phyloP scores from a whole-genome alignment of 768 basidiomycete species.

The Calocera viscosa region DNA sequence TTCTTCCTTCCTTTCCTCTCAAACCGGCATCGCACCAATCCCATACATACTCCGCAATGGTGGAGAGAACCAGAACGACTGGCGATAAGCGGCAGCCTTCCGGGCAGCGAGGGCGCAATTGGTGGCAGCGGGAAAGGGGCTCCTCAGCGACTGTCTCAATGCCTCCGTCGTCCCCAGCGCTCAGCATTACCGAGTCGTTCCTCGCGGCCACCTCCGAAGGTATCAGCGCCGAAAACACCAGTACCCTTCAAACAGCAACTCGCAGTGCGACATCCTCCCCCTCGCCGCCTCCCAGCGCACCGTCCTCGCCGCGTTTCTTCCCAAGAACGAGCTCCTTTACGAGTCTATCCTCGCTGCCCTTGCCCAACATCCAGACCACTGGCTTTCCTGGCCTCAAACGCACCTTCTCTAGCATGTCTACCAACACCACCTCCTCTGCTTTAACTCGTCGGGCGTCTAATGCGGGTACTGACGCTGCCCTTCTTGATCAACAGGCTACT shows the following conservation, averaged over 20 bases:
- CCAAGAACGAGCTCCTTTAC: background rate
- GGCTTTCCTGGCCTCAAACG: background rate
- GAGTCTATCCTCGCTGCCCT: background rate
- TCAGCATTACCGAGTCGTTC: background rate
- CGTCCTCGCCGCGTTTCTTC: background rate
- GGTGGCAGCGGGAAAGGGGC: slow-evolving; percentile 6
- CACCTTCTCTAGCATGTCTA: background rate
- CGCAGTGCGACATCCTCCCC: background rate
- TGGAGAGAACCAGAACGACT: background rate
- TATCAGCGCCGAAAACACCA: background rate
- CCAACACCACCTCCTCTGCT: background rate
- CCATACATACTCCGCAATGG: background rate
- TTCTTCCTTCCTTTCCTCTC: background rate
- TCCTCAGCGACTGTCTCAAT: background rate
- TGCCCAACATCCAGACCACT: background rate
- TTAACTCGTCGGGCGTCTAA: slow-evolving; percentile 4
- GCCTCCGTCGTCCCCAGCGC: background rate
- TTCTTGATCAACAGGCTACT: slow-evolving; percentile 7
- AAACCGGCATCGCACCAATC: background rate
- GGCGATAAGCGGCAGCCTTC: background rate
- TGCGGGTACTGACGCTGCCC: background rate
- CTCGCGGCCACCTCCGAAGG: background rate
- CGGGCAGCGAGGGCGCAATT: background rate
- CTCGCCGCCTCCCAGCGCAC: background rate
- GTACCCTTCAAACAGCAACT: background rate